Conservation (phyloP, 805 yeast species). For the Babjeviella inositovora region DNA sequence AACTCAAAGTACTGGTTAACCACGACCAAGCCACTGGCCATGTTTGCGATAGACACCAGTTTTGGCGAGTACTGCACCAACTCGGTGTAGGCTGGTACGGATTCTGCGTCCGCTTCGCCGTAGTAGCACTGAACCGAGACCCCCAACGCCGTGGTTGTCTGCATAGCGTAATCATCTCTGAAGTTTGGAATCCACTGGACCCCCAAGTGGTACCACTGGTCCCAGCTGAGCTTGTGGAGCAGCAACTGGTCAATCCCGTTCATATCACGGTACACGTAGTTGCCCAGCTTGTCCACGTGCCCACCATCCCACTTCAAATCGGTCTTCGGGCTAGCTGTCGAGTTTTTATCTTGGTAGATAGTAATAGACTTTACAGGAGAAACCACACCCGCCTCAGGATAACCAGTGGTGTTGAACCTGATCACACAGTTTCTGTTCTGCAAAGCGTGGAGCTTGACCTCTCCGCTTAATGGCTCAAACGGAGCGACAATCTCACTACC, state of each 20-base stretch:
- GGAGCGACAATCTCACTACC: constrained; percentile 29
- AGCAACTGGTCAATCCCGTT: constrained; percentile 51
- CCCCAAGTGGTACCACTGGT: constrained; percentile 37
- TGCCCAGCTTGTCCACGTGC: constrained; percentile 20
- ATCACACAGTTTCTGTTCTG: constrained; percentile 53
- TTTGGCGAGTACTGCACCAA: constrained; percentile 51
- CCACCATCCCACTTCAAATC: not conserved
- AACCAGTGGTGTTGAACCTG: constrained; percentile 34
- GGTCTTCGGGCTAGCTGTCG: not conserved
- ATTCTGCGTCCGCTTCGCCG: constrained; percentile 50
- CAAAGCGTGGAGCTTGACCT: constrained; percentile 36
- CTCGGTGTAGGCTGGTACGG: constrained; percentile 56
- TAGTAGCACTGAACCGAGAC: constrained; percentile 55
- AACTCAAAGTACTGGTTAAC: constrained; percentile 31
- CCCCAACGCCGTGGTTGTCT: constrained; percentile 21
- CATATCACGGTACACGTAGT: constrained; percentile 31
- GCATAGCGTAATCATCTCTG: constrained; percentile 21
- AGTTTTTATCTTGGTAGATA: constrained; percentile 19
- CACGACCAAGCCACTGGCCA: constrained; percentile 52
- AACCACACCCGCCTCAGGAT: constrained; percentile 13
- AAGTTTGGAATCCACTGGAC: constrained; percentile 65
- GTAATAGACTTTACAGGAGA: constrained; percentile 56
- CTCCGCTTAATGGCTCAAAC: constrained; percentile 53
- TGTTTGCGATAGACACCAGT: constrained; percentile 48
- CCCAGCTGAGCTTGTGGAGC: constrained; percentile 52